phyloP scores from a whole-genome alignment of 441 rosid genomes.

The Gossypium laxum region DNA sequence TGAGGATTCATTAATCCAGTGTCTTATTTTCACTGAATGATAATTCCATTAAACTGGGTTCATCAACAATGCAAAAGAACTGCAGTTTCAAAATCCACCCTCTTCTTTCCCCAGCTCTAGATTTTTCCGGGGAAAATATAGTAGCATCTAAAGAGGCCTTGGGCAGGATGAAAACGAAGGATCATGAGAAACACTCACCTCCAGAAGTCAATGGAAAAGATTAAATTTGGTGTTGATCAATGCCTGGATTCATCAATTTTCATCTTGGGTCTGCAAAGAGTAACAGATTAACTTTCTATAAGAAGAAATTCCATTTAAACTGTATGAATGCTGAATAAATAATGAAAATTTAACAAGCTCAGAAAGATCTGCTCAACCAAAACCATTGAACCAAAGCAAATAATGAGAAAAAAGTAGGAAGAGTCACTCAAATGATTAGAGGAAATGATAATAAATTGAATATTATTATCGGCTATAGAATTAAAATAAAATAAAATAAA shows the following conservation, averaged over 20 bases:
- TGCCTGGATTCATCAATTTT: not conserved
- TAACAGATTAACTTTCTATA: not conserved
- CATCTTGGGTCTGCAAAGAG: not conserved
- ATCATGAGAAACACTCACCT: conserved; percentile 26
- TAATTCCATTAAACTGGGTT: not conserved
- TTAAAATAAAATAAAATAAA: too few relatives aligned
- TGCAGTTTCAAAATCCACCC: not conserved
- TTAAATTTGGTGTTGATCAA: conserved; percentile 23
- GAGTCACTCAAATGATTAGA: not conserved
- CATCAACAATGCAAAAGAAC: not conserved
- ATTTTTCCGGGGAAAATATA: not conserved
- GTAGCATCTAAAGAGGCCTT: not conserved
- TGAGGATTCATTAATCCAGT: not conserved
- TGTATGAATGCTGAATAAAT: not conserved
- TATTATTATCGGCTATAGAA: too few relatives aligned
- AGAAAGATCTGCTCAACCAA: not conserved
- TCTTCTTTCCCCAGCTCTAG: not conserved
- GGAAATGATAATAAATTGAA: too few relatives aligned
- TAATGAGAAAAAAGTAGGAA: not conserved
- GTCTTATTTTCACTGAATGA: not conserved
- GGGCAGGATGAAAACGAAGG: not conserved
- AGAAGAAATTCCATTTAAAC: not conserved
- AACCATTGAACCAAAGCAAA: not conserved
- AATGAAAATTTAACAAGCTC: not conserved
- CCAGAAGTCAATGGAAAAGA: conserved; percentile 44